Percentiles rank a stretch among this genome's conserved stretches.
These are phyloP conservation scores for Prunus kanzakura DNA, from an alignment of 306 rosid genomes.

Conservation along the genomic window DNA sequence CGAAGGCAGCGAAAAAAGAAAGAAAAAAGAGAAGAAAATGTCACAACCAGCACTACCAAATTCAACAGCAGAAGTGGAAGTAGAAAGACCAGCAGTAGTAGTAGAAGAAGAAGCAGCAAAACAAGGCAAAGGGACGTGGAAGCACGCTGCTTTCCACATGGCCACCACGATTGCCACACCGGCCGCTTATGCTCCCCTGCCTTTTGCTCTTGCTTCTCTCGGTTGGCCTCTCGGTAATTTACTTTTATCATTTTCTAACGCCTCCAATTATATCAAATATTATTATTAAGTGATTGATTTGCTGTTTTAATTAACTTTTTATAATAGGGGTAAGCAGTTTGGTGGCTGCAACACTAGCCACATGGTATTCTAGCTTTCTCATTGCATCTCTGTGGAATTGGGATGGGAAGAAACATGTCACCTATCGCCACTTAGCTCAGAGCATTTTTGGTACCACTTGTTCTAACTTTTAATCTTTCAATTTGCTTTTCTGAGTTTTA, in stretches of 20 bases:
- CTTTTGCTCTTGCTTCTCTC: constrained; percentile 78
- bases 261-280: neutral
- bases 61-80: neutral
- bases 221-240: constrained; percentile 71
- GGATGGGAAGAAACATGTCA: constrained; percentile 70
- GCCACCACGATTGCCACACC: constrained; percentile 83
- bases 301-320: neutral
- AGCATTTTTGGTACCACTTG: constrained; percentile 47
- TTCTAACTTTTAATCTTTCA: neutral
- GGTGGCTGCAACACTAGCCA: constrained; percentile 65
- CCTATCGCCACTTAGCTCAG: constrained; percentile 56
- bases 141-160: constrained; percentile 72
- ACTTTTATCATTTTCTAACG: neutral
- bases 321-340: constrained; percentile 58
- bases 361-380: constrained; percentile 75
- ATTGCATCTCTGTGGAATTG: constrained; percentile 78
- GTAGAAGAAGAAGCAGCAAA: constrained; percentile 4
- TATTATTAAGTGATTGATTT: neutral
- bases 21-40: constrained; percentile 14
- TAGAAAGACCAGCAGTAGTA: neutral
- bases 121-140: constrained; percentile 58
- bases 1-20: neutral
- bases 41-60: neutral
- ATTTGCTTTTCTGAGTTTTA: neutral
- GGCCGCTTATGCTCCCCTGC: constrained; percentile 77